Conservation (phyloP, 2,329 filamentous ascomycete genomes). For the Leptographium procerum region DNA sequence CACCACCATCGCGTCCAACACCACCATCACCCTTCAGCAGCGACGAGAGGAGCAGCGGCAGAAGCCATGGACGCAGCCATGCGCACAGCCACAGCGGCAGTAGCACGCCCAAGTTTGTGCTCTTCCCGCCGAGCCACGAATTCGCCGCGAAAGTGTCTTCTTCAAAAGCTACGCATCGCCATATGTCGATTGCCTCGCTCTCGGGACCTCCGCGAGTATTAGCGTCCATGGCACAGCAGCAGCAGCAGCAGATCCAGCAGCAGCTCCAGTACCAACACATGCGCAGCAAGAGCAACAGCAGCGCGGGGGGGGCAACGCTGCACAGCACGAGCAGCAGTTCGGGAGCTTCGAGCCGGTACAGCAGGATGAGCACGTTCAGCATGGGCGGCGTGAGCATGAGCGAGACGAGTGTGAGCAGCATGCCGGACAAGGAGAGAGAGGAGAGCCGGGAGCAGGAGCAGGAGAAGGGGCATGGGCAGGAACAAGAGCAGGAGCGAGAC, state of each 20-base stretch:
- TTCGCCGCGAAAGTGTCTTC: no score
- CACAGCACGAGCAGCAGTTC: not conserved
- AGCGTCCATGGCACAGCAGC: not conserved
- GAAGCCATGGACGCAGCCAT: not conserved
- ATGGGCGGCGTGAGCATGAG: conserved; percentile 1
- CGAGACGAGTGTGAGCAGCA: not conserved
- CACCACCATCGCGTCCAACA: not conserved
- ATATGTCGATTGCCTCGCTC: not conserved
- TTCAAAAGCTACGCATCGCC: not conserved
- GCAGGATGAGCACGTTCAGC: conserved; percentile 1
- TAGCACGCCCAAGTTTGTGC: not conserved
- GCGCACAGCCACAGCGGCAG: not conserved
- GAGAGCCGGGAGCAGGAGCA: not conserved
- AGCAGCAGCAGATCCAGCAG: not conserved
- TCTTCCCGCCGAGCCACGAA: not conserved
- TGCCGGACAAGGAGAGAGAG: not conserved
- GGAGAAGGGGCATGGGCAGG: not conserved
- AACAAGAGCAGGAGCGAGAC: not conserved
- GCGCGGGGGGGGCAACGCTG: conserved; percentile 6
- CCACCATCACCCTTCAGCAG: not conserved
- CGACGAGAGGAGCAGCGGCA: not conserved
- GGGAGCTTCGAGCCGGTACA: conserved; percentile 1
- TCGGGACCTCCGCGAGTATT: not conserved
- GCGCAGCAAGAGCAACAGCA: conserved; percentile 11
- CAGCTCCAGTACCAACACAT: conserved; percentile 2